These are phyloP conservation scores for Cryptosporidium muris DNA, from an alignment of 169 alveolate genomes.

Conservation along the genomic window DNA sequence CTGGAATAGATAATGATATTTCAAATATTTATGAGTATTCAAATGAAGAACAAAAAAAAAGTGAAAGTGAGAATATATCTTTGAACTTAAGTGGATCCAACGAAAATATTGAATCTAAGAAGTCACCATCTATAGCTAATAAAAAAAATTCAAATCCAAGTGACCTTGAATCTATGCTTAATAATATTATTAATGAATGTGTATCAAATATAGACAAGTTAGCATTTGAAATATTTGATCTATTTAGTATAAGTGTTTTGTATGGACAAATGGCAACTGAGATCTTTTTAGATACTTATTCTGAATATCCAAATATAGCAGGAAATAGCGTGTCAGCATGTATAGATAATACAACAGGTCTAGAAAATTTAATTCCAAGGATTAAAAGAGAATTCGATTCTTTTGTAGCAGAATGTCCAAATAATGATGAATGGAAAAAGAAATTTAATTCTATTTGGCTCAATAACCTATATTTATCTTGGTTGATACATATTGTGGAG, in stretches of 20 bases:
- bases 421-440: neutral
- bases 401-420: conserved; percentile 30
- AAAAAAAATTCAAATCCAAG: neutral
- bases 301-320: neutral
- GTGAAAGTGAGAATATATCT: too few relatives aligned
- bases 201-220: conserved; percentile 21
- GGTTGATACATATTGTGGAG: conserved; percentile 54
- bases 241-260: conserved; percentile 9
- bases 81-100: too few relatives aligned
- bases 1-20: neutral
- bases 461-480: neutral
- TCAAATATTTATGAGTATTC: neutral
- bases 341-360: neutral
- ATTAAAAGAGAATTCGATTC: conserved; percentile 2
- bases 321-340: neutral
- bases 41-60: neutral
- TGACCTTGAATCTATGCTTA: neutral
- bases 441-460: conserved; percentile 7
- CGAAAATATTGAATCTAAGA: too few relatives aligned
- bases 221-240: conserved; percentile 3
- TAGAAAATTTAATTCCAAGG: conserved; percentile 22
- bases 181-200: conserved; percentile 32
- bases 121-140: too few relatives aligned
- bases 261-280: conserved; percentile 24
- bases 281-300: conserved; percentile 9